These are phyloP conservation scores for Hevea brasiliensis DNA, from an alignment of 345 rosid genomes.

Conservation along the genomic window DNA sequence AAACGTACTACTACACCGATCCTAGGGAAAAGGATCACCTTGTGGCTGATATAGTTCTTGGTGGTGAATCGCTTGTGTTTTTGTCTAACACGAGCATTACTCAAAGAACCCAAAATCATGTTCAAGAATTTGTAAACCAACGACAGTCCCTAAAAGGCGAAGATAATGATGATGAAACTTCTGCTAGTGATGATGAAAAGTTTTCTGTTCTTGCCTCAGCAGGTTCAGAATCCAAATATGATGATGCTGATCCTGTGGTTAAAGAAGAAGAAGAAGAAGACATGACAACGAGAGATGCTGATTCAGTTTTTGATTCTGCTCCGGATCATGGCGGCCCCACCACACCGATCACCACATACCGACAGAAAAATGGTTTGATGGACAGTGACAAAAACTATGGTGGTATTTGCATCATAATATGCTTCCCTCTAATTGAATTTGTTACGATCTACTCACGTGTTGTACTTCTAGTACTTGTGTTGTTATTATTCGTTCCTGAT, in stretches of 20 bases:
- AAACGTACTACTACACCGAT: constrained; percentile 40
- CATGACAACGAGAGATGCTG: constrained; percentile 22
- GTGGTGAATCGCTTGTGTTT: constrained; percentile 60
- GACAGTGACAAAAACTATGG: constrained; percentile 39
- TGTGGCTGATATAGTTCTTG: constrained; percentile 61
- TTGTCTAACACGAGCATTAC: constrained; percentile 20
- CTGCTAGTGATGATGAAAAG: constrained; percentile 33
- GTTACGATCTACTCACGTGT: constrained; percentile 9
- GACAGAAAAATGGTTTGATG: constrained; percentile 36
- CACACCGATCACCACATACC: constrained; percentile 20
- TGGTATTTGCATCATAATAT: constrained; percentile 30
- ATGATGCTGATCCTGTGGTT: background rate
- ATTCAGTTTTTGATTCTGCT: constrained; percentile 26
- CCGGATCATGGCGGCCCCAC: constrained; percentile 41
- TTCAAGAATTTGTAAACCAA: constrained; percentile 23
- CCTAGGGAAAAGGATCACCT: constrained; percentile 43
- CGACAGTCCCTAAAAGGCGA: background rate
- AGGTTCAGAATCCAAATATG: constrained; percentile 46
- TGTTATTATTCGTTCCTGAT: constrained; percentile 8
- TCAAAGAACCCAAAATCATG: background rate
- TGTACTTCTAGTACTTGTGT: background rate
- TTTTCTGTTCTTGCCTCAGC: constrained; percentile 48
- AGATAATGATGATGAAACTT: constrained; percentile 16
- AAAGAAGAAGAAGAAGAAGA: background rate
- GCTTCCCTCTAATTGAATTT: background rate